Evolutionary conservation across 2,329 filamentous ascomycete genomes (phyloP), one percentile per base, ranked within the genome.

Genomic region (Colletotrichum sp.): DNA sequence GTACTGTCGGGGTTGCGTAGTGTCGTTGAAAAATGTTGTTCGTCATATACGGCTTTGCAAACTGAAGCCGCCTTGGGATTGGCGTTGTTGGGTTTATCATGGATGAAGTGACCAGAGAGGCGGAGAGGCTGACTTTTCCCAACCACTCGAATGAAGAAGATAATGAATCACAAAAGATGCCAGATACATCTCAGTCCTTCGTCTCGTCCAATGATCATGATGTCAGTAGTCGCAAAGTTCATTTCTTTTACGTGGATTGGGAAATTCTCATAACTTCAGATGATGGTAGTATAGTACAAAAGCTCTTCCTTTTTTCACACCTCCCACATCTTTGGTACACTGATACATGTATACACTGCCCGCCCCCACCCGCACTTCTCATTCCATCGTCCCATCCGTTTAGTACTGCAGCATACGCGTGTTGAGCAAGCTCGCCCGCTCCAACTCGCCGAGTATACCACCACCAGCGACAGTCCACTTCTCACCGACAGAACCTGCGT

Each of bases 381-480:
- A 7, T n/a, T 34, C 13, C 16, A 32, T 16, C 14, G 9, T 16
- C 24, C 24, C 28, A 5, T 36, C 21, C 21, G 6, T 24, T 52
- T 55, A 75, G 55, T 68, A 69, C 59, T 76, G 74, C 70, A 76
- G 30, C 81, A 88, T 80, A 79, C 85, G 86, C 86, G 90, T 83
- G 57, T 84, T 89, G 83, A 88, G 84, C 80, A 92, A 81, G 57
- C 88, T 82, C 6, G 91, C 90, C 81, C 93, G 92, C 87, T 98
- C 95, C 86, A 98, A 90, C 89, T 98, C 95, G 9, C 95, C 96
- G 61, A 98, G 89, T 68, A 96, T 91, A 18, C 96, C 96, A 80
- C 94, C 92, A 26, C 95, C 95, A 65, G 93, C 92, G 79, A 98
- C 83, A 65, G 92, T 93, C 96, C 96, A 98, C 86, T 95, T 95